Evolutionary conservation across 202 grass and related monocot genomes (phyloP).

Genomic region (Alloteropsis angusta): DNA sequence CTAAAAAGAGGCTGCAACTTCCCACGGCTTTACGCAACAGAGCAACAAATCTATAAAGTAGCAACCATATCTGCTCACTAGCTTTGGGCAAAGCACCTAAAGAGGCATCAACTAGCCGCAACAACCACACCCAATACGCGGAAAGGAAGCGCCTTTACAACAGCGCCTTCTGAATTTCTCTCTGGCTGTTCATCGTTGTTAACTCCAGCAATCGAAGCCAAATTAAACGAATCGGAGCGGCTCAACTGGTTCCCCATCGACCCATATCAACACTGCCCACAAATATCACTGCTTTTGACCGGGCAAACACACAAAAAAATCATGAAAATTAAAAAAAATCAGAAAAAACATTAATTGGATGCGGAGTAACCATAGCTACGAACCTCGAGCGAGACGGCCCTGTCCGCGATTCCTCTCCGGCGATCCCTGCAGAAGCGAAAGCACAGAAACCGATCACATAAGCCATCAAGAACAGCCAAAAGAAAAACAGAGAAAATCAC

Average conservation of each 20-base stretch:
- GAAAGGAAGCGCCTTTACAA: constrained; percentile 28
- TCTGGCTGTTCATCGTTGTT: background rate
- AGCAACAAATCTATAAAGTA: constrained; percentile 44
- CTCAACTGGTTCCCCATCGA: background rate
- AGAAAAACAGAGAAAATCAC: background rate
- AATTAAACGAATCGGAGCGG: background rate
- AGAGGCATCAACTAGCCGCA: constrained; percentile 11
- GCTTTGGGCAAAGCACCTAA: constrained; percentile 32
- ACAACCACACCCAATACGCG: constrained; percentile 19
- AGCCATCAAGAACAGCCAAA: background rate
- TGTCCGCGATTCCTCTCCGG: constrained; percentile 43
- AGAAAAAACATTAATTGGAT: background rate
- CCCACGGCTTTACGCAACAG: constrained; percentile 34
- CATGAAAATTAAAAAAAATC: background rate
- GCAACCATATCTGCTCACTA: constrained; percentile 30
- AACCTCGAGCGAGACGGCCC: constrained; percentile 16
- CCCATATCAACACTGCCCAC: background rate
- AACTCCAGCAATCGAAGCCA: background rate
- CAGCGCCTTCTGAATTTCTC: background rate
- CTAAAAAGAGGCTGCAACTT: constrained; percentile 26
- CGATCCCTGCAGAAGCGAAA: constrained; percentile 24
- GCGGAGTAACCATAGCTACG: background rate
- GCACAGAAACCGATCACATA: background rate
- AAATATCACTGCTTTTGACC: constrained; percentile 17
- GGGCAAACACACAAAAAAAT: too few relatives aligned